phyloP scores from a whole-genome alignment of 2,329 filamentous ascomycete genomes.

The Beauveria sp. region DNA sequence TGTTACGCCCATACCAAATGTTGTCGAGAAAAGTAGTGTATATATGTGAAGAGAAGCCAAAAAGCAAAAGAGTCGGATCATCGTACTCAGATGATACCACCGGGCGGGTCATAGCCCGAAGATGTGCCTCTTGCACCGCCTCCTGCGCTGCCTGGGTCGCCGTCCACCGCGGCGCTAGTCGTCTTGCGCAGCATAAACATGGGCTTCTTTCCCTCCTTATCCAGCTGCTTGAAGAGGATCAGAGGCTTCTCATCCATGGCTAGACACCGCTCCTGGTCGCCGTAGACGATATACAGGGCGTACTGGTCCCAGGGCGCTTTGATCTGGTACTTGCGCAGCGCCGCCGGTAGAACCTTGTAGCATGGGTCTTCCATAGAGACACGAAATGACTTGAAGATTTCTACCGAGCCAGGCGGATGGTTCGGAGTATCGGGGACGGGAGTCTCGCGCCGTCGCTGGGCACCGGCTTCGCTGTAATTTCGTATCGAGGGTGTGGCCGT shows the following conservation, averaged over 20 bases:
- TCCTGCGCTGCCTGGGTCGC: conserved; percentile 7
- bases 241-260: conserved; percentile 88
- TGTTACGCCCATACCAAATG: background rate
- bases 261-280: conserved; percentile 93
- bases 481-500: conserved; percentile 33
- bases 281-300: conserved; percentile 95
- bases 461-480: conserved; percentile 24
- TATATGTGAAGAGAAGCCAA: background rate
- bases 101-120: conserved; percentile 4
- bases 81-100: conserved; percentile 4
- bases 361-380: conserved; percentile 98
- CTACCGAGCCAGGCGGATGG: conserved; percentile 57
- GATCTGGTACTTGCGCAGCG: conserved; percentile 96
- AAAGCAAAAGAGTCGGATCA: background rate
- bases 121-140: conserved; percentile 2
- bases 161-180: conserved; percentile 4
- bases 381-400: conserved; percentile 98
- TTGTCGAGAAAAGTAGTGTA: background rate
- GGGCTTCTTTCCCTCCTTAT: conserved; percentile 94
- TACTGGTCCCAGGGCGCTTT: conserved; percentile 97
- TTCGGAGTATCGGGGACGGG: conserved; percentile 55
- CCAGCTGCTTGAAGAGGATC: conserved; percentile 93
- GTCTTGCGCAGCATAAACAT: conserved; percentile 92
- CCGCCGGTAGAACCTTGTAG: conserved; percentile 91
- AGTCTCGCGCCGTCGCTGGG: conserved; percentile 54